Conservation (phyloP, 441 rosid species). For the Syzygium syzygioides region DNA sequence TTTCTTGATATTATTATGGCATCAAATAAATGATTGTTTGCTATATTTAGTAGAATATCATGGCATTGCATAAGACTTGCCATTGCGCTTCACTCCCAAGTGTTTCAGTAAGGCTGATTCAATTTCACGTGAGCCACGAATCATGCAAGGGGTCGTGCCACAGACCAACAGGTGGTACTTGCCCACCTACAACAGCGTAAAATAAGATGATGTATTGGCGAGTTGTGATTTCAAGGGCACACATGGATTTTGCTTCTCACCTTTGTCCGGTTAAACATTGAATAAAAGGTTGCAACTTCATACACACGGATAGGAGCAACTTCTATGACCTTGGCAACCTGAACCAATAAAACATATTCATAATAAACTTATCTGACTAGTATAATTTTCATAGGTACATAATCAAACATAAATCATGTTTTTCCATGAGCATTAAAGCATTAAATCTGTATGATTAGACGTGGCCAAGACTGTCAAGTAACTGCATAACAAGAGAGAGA, state of each 20-base stretch:
- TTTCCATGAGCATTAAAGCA: neutral
- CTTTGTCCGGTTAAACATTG: constrained; percentile 92
- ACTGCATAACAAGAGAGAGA: neutral
- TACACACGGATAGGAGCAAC: constrained; percentile 97
- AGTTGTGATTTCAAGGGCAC: neutral
- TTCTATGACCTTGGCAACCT: constrained; percentile 90
- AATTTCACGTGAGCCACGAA: constrained; percentile 88
- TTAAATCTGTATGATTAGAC: neutral
- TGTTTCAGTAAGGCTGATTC: constrained; percentile 86
- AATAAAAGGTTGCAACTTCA: constrained; percentile 97
- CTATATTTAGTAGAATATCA: neutral
- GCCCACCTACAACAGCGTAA: constrained; percentile 64
- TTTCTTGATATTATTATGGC: neutral
- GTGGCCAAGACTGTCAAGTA: neutral
- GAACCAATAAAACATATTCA: constrained; percentile 6
- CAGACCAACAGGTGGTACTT: constrained; percentile 96
- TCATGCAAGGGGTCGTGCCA: constrained; percentile 99
- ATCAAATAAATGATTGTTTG: neutral
- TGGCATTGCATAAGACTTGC: constrained; percentile 26
- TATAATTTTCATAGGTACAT: neutral
- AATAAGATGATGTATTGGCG: neutral
- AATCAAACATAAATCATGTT: neutral
- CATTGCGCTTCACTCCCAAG: constrained; percentile 96
- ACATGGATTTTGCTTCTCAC: constrained; percentile 33
- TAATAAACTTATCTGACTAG: neutral